A percentile compares a stretch with the other conserved stretches of the same genome.
These are phyloP conservation scores for Claviceps monticola DNA, from an alignment of 2,329 filamentous ascomycete genomes.

Conservation along the genomic window DNA sequence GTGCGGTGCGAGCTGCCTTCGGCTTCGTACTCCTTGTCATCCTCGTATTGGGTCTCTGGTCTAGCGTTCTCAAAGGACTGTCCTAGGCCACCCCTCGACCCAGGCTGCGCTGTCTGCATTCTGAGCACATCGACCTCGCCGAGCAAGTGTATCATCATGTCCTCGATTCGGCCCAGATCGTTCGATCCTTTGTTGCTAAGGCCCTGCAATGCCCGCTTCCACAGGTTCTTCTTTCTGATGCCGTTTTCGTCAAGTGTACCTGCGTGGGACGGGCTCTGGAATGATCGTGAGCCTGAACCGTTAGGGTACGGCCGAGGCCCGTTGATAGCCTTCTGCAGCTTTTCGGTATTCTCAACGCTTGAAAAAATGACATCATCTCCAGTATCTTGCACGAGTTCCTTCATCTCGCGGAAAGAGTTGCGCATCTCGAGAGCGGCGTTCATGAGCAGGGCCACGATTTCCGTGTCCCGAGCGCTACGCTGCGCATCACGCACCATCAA, in stretches of 20 bases:
- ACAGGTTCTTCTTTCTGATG: slow-evolving; percentile 82
- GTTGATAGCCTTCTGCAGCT: slow-evolving; percentile 67
- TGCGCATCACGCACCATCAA: slow-evolving; percentile 94
- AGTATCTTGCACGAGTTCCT: slow-evolving; percentile 78
- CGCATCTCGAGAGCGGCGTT: slow-evolving; percentile 94
- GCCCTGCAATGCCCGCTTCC: slow-evolving; percentile 83
- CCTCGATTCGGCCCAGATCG: slow-evolving; percentile 78
- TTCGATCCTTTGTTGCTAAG: slow-evolving; percentile 77
- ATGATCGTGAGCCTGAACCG: slow-evolving; percentile 44
- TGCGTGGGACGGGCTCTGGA: slow-evolving; percentile 41
- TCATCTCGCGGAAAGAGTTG: slow-evolving; percentile 90
- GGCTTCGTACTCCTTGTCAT: slow-evolving; percentile 66
- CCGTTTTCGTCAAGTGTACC: slow-evolving; percentile 43
- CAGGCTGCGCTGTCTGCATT: slow-evolving; percentile 34
- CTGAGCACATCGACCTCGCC: slow-evolving; percentile 82
- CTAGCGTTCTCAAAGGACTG: slow-evolving; percentile 57
- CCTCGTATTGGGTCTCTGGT: slow-evolving; percentile 48
- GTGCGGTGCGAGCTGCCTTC: slow-evolving; percentile 61
- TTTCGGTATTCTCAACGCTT: slow-evolving; percentile 76
- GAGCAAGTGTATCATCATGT: slow-evolving; percentile 83
- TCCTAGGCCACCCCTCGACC: slow-evolving; percentile 34
- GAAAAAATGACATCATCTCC: slow-evolving; percentile 73
- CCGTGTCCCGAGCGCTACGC: slow-evolving; percentile 87
- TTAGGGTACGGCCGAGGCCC: slow-evolving; percentile 71
- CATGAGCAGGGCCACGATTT: slow-evolving; percentile 88